Evolutionary conservation across 2,329 filamentous ascomycete species (phyloP), one percentile per base, ranked within the genome.

Genomic region (Gyromitra esculenta): DNA sequence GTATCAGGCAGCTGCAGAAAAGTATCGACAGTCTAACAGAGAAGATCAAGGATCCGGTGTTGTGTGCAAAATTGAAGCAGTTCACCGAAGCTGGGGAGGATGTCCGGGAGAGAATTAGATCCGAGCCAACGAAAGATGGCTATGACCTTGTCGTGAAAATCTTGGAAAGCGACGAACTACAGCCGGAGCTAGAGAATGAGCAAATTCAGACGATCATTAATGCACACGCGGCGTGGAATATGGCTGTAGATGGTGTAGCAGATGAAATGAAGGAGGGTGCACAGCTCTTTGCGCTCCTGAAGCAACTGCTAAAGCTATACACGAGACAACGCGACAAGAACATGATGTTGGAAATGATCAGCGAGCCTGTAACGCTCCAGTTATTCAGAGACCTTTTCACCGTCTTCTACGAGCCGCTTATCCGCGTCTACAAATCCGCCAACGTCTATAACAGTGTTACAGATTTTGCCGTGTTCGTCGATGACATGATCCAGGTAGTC

Each of bases 361-460:
- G 98, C 84, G 95, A 99, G 85, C 93, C 96, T 0, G 94, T 95
- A n/a, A 98, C 96, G 0, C 87, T 99, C n/a, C 92, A 96, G 82
- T 88, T 99, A 37, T 96, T 99, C 87, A 90, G 94, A 62, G 96
- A 99, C 82, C 87, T 99, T 31, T 98, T 99, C 83, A 97, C 94
- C 43, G 98, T 99, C 82, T 99, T 99, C 85, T 99, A 99, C 84
- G 96, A 99, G 83, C 96, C 96, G 0, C 89, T 99, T 25, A 93
- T 99, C 15, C 89, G 96, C 62, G 96, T 99, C 0, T 99, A 99
- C 87, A 99, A 98, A 85, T 97, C 94, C 21, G 96, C 96, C 79
- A 99, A 98, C 81, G 95, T 99, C 35, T 98, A 98, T 87, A 96
- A 90, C 86, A 96, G 92, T 82, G 95, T 99, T 76, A 98, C 95